phyloP scores from a whole-genome alignment of 148 eudicot species.

The Persicaria maculosa region DNA sequence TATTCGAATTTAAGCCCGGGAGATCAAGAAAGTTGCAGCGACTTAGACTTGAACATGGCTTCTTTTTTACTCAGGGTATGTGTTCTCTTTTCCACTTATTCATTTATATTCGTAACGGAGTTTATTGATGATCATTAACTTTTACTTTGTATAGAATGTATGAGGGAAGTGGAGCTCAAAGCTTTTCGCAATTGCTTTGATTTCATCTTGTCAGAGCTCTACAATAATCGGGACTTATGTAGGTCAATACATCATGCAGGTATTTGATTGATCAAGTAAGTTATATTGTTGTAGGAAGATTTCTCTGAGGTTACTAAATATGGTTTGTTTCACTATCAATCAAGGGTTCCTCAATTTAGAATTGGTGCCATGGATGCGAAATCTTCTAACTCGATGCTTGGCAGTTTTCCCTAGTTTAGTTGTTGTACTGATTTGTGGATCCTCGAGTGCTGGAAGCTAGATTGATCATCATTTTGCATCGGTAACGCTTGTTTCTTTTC shows the following conservation, averaged over 20 bases:
- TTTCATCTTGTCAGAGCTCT: slow-evolving; percentile 98
- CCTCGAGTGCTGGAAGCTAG: slow-evolving; percentile 88
- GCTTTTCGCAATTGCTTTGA: slow-evolving; percentile 84
- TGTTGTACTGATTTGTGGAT: slow-evolving; percentile 86
- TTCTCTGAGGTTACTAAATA: background rate
- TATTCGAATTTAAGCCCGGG: slow-evolving; percentile 51
- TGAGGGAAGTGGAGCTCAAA: slow-evolving; percentile 97
- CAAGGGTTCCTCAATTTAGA: slow-evolving; percentile 89
- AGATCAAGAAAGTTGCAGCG: slow-evolving; percentile 58
- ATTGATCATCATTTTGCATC: slow-evolving; percentile 90
- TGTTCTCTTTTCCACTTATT: background rate
- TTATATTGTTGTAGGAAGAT: background rate
- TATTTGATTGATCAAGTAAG: slow-evolving; percentile 16
- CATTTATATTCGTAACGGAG: background rate
- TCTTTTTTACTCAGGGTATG: slow-evolving; percentile 81
- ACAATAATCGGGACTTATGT: slow-evolving; percentile 99
- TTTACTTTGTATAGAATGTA: slow-evolving; percentile 52
- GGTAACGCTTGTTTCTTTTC: slow-evolving; percentile 25
- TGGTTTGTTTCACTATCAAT: slow-evolving; percentile 10
- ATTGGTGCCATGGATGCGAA: slow-evolving; percentile 83
- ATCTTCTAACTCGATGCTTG: slow-evolving; percentile 82
- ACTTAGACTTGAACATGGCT: slow-evolving; percentile 86
- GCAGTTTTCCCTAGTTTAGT: slow-evolving; percentile 91
- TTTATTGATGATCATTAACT: background rate
- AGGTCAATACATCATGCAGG: slow-evolving; percentile 99